A percentile compares a stretch with the other conserved stretches of the same genome.
These are phyloP conservation scores for Fusarium sp. DNA, from an alignment of 2,329 filamentous ascomycete species.

Conservation along the genomic window DNA sequence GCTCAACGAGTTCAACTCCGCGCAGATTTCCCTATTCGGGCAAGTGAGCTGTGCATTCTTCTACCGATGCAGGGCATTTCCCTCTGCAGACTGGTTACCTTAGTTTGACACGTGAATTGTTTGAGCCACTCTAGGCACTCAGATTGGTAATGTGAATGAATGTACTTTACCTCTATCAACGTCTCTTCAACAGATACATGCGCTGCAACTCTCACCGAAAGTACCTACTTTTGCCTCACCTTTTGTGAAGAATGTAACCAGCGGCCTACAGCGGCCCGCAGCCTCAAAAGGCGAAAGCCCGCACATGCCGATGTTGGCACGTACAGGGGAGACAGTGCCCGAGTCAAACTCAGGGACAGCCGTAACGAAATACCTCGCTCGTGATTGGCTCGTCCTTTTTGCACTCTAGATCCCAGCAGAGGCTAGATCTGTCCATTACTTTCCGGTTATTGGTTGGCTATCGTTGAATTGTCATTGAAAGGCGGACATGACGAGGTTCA, in stretches of 20 bases:
- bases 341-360: conserved; percentile 33
- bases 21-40: conserved; percentile 26
- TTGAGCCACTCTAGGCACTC: background rate
- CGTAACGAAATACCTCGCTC: conserved; percentile 36
- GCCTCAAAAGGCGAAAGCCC: conserved; percentile 2
- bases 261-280: conserved; percentile 25
- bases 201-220: background rate
- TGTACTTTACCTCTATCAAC: background rate
- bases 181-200: background rate
- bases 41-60: conserved; percentile 28
- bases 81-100: background rate
- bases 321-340: conserved; percentile 21
- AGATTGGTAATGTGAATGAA: background rate
- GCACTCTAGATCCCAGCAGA: conserved; percentile 3
- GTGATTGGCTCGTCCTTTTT: conserved; percentile 25
- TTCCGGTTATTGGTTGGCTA: conserved; percentile 1
- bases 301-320: conserved; percentile 3
- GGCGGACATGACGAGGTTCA: background rate
- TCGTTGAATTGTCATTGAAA: background rate
- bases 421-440: background rate
- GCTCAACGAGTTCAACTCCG: conserved; percentile 14
- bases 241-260: background rate
- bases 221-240: background rate
- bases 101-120: conserved; percentile 18
- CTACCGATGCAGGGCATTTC: conserved; percentile 6